Conservation (phyloP, 768 basidiomycete species). For the Cystofilobasidium macerans region DNA sequence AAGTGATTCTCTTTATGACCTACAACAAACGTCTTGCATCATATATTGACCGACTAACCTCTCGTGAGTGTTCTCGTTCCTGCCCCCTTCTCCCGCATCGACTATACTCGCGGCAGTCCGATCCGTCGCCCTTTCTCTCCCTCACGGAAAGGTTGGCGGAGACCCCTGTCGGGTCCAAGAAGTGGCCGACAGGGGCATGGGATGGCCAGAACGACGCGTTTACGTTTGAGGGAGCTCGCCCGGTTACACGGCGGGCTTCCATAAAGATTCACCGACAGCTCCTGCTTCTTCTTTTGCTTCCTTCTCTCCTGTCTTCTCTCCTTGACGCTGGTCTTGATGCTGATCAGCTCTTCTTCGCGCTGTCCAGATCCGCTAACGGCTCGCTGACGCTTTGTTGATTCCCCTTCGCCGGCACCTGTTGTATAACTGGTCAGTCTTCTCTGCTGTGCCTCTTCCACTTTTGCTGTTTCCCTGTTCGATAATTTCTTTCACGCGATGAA, state of each 20-base stretch:
- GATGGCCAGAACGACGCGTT: background rate
- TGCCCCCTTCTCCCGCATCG: too few species aligned
- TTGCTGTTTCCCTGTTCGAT: background rate
- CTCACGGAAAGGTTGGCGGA: too few species aligned
- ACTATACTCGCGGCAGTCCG: too few species aligned
- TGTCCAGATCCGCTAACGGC: too few species aligned
- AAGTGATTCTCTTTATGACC: too few species aligned
- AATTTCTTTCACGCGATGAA: background rate
- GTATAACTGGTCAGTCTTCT: background rate
- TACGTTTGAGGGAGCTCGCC: slow-evolving; percentile 9
- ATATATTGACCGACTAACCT: too few species aligned
- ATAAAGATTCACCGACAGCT: slow-evolving; percentile 6
- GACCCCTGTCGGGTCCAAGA: too few species aligned
- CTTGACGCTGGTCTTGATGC: background rate
- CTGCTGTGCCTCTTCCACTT: background rate
- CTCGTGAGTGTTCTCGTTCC: too few species aligned
- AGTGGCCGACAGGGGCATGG: background rate
- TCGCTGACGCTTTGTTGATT: too few species aligned
- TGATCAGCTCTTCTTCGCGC: background rate
- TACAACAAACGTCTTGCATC: too few species aligned
- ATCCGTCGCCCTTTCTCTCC: background rate
- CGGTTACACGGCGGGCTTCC: slow-evolving; percentile 1
- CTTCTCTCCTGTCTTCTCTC: background rate
- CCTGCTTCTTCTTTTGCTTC: background rate
- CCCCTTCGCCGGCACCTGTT: too few species aligned